A percentile compares a stretch with the other conserved stretches of the same genome.
phyloP scores from a whole-genome alignment of 2,329 filamentous ascomycete genomes.

The Lachnellula arida region DNA sequence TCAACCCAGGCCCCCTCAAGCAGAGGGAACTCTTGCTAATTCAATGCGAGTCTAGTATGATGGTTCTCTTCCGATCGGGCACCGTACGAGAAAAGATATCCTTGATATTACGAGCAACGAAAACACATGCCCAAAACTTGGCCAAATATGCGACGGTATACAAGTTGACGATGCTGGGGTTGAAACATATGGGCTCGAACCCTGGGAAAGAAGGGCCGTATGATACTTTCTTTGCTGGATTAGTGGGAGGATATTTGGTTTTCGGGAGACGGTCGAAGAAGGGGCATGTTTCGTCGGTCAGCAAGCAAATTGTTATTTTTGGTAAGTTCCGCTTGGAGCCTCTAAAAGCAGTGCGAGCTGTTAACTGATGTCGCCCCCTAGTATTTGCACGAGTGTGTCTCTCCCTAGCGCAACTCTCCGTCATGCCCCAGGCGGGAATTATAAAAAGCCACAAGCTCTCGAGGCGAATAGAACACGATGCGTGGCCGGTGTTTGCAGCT shows the following conservation, averaged over 20 bases:
- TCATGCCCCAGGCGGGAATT: slow-evolving; percentile 59
- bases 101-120: slow-evolving; percentile 80
- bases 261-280: slow-evolving; percentile 68
- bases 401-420: slow-evolving; percentile 74
- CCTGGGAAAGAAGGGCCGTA: slow-evolving; percentile 65
- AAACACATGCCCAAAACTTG: slow-evolving; percentile 85
- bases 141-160: slow-evolving; percentile 89
- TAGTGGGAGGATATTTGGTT: slow-evolving; percentile 86
- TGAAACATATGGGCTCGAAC: slow-evolving; percentile 58
- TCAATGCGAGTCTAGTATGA: slow-evolving; percentile 61
- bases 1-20: neutral
- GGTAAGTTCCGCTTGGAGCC: slow-evolving; percentile 16
- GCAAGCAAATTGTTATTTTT: slow-evolving; percentile 97
- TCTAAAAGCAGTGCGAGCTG: neutral
- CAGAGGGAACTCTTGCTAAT: neutral
- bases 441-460: slow-evolving; percentile 41
- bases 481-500: slow-evolving; percentile 90
- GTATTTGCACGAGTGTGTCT: slow-evolving; percentile 90
- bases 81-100: slow-evolving; percentile 70
- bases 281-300: slow-evolving; percentile 72
- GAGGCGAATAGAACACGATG: slow-evolving; percentile 57
- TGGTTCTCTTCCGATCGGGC: slow-evolving; percentile 91
- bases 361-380: slow-evolving; percentile 6
- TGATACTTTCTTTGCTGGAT: slow-evolving; percentile 81
- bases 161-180: slow-evolving; percentile 72